Percentiles rank a stretch among this genome's conserved stretches.
Conservation (phyloP, 768 basidiomycete genomes). For the Serendipita sp. region DNA sequence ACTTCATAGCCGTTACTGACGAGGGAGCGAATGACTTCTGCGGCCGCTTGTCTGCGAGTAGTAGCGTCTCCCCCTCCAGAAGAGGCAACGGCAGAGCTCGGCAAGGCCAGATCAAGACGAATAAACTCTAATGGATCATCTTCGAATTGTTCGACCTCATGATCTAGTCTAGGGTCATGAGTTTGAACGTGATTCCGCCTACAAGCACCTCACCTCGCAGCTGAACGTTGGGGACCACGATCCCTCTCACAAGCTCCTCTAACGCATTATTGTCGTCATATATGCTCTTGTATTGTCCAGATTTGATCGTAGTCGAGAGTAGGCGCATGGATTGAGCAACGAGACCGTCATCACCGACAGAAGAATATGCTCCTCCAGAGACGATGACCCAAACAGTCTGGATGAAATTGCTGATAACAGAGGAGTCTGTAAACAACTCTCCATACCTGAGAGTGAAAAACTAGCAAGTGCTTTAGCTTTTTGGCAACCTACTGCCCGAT, state of each 20-base stretch:
- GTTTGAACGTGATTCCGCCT: background rate
- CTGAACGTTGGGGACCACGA: slow-evolving; percentile 85
- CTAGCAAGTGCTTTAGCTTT: slow-evolving; percentile 20
- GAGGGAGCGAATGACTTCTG: slow-evolving; percentile 85
- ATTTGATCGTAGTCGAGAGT: slow-evolving; percentile 82
- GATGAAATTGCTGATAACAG: slow-evolving; percentile 57
- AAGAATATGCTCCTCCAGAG: slow-evolving; percentile 27
- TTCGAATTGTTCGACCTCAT: slow-evolving; percentile 90
- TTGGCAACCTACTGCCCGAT: background rate
- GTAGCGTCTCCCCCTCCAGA: slow-evolving; percentile 40
- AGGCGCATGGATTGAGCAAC: slow-evolving; percentile 84
- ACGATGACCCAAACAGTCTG: slow-evolving; percentile 82
- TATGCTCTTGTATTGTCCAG: slow-evolving; percentile 54
- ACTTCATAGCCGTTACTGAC: slow-evolving; percentile 47
- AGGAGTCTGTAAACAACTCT: slow-evolving; percentile 49
- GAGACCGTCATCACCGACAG: slow-evolving; percentile 29
- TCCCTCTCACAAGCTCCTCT: slow-evolving; percentile 53
- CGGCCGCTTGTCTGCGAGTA: slow-evolving; percentile 83
- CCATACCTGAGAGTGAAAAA: slow-evolving; percentile 71
- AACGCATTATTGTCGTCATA: background rate
- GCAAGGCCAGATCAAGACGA: slow-evolving; percentile 58
- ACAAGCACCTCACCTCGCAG: slow-evolving; percentile 35
- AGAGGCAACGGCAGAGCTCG: slow-evolving; percentile 27
- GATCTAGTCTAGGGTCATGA: slow-evolving; percentile 26
- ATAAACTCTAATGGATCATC: slow-evolving; percentile 95